Evolutionary conservation across 495 filamentous ascomycete species (phyloP), one percentile per base, ranked within the genome.

Genomic region (Trichoderma gamsii): DNA sequence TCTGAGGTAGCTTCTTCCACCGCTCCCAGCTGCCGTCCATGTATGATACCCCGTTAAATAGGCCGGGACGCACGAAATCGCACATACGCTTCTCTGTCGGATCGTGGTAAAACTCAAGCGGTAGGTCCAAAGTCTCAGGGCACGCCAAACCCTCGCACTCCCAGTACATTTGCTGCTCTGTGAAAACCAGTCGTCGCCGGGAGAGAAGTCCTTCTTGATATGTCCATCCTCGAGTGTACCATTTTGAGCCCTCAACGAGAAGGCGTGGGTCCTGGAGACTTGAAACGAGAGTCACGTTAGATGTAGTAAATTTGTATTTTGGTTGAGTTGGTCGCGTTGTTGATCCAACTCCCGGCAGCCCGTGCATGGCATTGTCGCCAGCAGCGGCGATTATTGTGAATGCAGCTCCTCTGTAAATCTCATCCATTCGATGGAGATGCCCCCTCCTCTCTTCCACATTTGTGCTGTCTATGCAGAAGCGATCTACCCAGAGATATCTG

Each of bases 201-300:
- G 77, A 74, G 16, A 80, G 68, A 4, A 78, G 27, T 8, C 65
- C 74, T 67, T 81, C 79, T 68, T 81, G 79, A 66, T 72, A 80
- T 1, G 79, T 80, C 79, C 77, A 81, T 13, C 73, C 79, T 43
- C 79, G 64, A 3, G 72, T 75, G 3, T 29, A 21, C 79, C 76
- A 79, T 32, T 66, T 70, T 0, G 73, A 75, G 46, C 43, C 18
- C 25, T 61, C 56, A 11, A 61, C n/a, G 11, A 61, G 56, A 4
- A 61, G 56, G 4, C 56, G 56, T 25, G 56, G 56, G 35, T 61
- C 56, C 16, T 61, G 56, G 25, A 61, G 56, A 32, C 56, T 61
- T 9, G 56, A 61, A 13, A 61, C 56, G 25, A 61, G 56, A 25
- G 56, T 61, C 11, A 61, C n/a, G 9, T 61, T 61, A 11, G 56